Percentiles rank a stretch among this genome's conserved stretches.
Evolutionary conservation across 148 eudicot species (phyloP).

Genomic region (Rhododendron henanense): DNA sequence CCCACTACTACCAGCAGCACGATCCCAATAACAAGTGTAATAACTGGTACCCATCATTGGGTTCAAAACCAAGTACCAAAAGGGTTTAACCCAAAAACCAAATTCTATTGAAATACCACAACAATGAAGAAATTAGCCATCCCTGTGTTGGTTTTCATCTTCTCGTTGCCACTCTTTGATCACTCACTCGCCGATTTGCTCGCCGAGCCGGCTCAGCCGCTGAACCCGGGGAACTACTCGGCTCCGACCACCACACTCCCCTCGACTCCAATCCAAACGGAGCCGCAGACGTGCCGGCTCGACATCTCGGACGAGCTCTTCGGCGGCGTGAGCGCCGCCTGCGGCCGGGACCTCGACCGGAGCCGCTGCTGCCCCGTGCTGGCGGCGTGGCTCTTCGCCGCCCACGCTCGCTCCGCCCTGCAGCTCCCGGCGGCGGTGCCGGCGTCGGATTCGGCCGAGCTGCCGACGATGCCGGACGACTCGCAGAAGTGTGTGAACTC

Average conservation of each 20-base stretch:
- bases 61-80: neutral
- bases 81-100: neutral
- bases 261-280: constrained; percentile 63
- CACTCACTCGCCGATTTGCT: constrained; percentile 34
- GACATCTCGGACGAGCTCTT: constrained; percentile 85
- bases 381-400: constrained; percentile 94
- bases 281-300: constrained; percentile 51
- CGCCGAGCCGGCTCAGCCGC: constrained; percentile 61
- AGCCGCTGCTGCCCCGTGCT: constrained; percentile 89
- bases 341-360: constrained; percentile 65
- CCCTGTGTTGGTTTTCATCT: neutral
- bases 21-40: neutral
- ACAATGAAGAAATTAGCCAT: neutral
- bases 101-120: neutral
- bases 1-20: neutral
- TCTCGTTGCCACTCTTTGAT: neutral
- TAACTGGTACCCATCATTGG: neutral
- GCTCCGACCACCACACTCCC: constrained; percentile 68
- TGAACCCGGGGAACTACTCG: constrained; percentile 40
- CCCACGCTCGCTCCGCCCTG: constrained; percentile 79
- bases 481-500: constrained; percentile 86
- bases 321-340: constrained; percentile 85
- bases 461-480: constrained; percentile 94
- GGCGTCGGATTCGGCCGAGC: constrained; percentile 37
- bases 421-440: constrained; percentile 25